phyloP scores from a whole-genome alignment of 129 eudicot species.

The Arctium lappa region DNA sequence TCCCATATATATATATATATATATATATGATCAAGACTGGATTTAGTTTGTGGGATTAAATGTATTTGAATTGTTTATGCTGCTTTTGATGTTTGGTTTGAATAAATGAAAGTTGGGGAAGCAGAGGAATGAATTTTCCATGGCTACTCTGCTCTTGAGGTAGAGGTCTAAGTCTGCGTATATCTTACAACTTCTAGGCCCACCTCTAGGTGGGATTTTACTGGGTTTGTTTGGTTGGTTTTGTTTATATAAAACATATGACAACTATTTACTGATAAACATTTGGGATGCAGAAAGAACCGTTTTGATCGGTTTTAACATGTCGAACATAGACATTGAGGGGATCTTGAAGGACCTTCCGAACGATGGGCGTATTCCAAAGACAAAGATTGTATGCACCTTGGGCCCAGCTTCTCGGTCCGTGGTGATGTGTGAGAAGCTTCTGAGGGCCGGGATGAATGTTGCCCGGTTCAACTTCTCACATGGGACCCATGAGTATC shows the following conservation, averaged over 20 bases:
- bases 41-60: neutral
- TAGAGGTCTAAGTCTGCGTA: no score
- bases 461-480: constrained; percentile 90
- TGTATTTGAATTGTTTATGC: neutral
- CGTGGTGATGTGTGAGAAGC: constrained; percentile 80
- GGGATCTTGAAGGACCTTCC: constrained; percentile 81
- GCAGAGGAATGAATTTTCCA: neutral
- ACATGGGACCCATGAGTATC: constrained; percentile 88
- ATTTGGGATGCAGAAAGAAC: constrained; percentile 14
- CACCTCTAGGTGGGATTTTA: neutral
- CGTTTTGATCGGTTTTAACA: constrained; percentile 10
- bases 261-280: constrained; percentile 4
- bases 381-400: constrained; percentile 94
- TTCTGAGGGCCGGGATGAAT: constrained; percentile 85
- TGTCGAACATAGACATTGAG: constrained; percentile 85
- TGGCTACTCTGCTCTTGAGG: no score
- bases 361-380: constrained; percentile 54
- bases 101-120: neutral
- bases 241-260: neutral
- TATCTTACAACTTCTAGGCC: no score
- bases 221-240: neutral
- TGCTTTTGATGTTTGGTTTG: neutral
- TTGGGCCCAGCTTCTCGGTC: constrained; percentile 85
- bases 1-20: neutral
- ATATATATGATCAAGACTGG: neutral